Conservation (phyloP, 305 asterid species). For the Lippia alba region DNA sequence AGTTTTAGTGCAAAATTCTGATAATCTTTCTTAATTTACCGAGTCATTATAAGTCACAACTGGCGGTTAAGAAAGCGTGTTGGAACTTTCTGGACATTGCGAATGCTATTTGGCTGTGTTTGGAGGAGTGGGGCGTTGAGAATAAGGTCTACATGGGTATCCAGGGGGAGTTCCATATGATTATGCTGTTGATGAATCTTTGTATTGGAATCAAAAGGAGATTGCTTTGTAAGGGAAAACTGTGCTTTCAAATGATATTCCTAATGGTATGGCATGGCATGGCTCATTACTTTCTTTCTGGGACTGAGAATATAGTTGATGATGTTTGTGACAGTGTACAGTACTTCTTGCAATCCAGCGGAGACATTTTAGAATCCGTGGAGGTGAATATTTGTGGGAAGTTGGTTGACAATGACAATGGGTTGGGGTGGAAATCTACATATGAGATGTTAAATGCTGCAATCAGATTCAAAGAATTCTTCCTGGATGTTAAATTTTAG, state of each 20-base stretch:
- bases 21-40: background rate
- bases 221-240: background rate
- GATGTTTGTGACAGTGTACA: background rate
- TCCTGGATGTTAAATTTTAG: no score
- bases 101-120: background rate
- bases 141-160: background rate
- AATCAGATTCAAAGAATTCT: background rate
- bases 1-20: no score
- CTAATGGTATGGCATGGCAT: background rate
- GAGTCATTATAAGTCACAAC: background rate
- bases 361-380: background rate
- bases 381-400: no score
- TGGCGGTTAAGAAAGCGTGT: background rate
- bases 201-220: background rate
- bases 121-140: slow-evolving; percentile 1
- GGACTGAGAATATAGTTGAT: background rate
- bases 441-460: background rate
- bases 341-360: background rate
- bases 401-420: background rate
- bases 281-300: background rate
- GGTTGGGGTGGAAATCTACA: background rate
- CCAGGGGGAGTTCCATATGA: background rate
- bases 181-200: background rate
- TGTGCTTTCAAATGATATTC: background rate
- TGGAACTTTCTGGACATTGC: slow-evolving; percentile 2